Conservation (phyloP, 23 red algal genomes). For the Gracilaria vermiculophylla region DNA sequence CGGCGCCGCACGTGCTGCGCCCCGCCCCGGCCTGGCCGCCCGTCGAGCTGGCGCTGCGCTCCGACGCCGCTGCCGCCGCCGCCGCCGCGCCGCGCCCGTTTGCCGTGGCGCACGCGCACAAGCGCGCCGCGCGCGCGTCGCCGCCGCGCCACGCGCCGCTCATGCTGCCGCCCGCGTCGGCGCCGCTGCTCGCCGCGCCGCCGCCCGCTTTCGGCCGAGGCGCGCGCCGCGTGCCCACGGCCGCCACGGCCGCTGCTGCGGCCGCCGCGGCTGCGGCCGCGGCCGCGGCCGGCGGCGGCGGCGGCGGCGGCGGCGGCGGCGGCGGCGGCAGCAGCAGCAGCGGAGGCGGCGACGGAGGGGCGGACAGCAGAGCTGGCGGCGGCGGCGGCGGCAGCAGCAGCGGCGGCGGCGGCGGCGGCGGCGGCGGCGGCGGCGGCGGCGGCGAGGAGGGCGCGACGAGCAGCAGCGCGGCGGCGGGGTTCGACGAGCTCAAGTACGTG, state of each 20-base stretch:
- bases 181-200: background rate
- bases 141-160: background rate
- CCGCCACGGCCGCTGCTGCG: background rate
- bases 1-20: no score
- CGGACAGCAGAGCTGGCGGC: background rate
- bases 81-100: background rate
- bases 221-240: background rate
- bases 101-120: background rate
- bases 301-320: background rate
- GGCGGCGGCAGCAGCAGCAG: background rate
- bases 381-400: background rate
- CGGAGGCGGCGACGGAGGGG: background rate
- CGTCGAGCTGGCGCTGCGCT: background rate
- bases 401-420: background rate
- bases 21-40: no score
- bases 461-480: background rate
- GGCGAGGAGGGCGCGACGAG: background rate
- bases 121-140: background rate
- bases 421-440: background rate
- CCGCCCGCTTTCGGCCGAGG: no score
- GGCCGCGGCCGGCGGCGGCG: background rate
- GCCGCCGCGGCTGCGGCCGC: background rate
- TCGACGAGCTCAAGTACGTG: slow-evolving; percentile 35
- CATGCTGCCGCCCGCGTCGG: background rate
- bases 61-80: background rate